Percentiles rank a stretch among this genome's conserved stretches.
These are phyloP conservation scores for Fusarium sp. DNA, from an alignment of 2,329 filamentous ascomycete species.

Conservation along the genomic window DNA sequence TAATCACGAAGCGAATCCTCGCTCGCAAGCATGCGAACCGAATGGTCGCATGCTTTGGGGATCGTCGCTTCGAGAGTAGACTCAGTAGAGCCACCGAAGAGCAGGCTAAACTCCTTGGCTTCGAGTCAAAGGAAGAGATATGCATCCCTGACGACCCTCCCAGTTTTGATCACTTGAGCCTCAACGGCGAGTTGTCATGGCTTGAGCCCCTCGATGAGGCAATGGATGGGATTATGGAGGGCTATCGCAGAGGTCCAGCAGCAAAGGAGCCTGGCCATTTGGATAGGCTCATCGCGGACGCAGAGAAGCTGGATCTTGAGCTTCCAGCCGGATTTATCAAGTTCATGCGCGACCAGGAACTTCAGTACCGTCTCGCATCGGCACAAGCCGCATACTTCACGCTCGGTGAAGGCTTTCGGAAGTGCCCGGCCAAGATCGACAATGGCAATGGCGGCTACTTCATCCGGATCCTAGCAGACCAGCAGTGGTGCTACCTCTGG, in stretches of 20 bases:
- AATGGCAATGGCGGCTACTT: background rate
- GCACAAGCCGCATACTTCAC: background rate
- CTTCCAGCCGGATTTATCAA: conserved; percentile 6
- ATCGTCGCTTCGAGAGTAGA: background rate
- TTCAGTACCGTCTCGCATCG: conserved; percentile 1
- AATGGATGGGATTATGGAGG: background rate
- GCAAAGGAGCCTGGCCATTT: background rate
- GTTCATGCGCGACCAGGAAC: background rate
- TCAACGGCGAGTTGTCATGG: conserved; percentile 10
- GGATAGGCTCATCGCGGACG: background rate
- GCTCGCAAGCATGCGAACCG: conserved; percentile 8
- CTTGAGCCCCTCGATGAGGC: background rate
- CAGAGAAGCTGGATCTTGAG: conserved; percentile 9
- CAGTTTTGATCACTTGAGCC: conserved; percentile 1
- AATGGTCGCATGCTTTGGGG: conserved; percentile 3
- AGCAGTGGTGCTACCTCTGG: background rate
- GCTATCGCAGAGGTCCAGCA: background rate
- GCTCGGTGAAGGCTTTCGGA: background rate
- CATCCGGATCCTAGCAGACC: background rate
- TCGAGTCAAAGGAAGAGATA: background rate
- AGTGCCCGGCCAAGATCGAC: background rate
- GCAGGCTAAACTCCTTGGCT: background rate
- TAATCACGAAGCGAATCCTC: conserved; percentile 5
- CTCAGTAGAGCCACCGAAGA: background rate
- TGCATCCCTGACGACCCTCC: background rate